phyloP scores from a whole-genome alignment of 148 eudicot genomes.

The Nyssa sinensis region DNA sequence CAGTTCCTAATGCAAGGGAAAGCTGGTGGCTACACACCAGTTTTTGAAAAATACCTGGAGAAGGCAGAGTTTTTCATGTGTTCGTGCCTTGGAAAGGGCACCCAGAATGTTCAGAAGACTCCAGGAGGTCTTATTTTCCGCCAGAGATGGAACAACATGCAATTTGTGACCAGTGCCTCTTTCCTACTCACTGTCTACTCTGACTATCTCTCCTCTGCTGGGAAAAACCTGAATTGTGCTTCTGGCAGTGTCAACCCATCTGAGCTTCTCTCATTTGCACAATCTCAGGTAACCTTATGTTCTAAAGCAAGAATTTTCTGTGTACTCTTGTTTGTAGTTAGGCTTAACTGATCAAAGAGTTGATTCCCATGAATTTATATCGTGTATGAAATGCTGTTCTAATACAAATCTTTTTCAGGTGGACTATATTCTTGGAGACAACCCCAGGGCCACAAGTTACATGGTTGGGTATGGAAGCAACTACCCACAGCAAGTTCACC shows the following conservation, averaged over 20 bases:
- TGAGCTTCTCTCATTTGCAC: conserved; percentile 69
- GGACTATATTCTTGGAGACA: conserved; percentile 97
- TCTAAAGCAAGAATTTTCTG: too few species aligned
- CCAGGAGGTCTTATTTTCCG: conserved; percentile 91
- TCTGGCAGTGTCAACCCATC: conserved; percentile 51
- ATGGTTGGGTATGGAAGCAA: conserved; percentile 98
- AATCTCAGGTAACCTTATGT: conserved; percentile 65
- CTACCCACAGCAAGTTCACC: conserved; percentile 89
- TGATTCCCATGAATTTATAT: neutral
- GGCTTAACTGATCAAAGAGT: neutral
- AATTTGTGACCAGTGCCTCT: conserved; percentile 92
- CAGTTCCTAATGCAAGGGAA: conserved; percentile 90
- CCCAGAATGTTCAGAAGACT: conserved; percentile 70
- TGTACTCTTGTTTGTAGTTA: too few species aligned
- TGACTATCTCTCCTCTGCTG: conserved; percentile 79
- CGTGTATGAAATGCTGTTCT: too few species aligned
- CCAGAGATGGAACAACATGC: conserved; percentile 97
- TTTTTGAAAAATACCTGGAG: conserved; percentile 64
- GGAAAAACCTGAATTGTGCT: conserved; percentile 51
- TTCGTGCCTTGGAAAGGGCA: conserved; percentile 85
- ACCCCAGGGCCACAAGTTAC: conserved; percentile 98
- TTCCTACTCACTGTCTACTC: conserved; percentile 86
- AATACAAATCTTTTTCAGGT: conserved; percentile 36
- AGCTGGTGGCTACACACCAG: conserved; percentile 51
- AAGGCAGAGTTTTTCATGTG: conserved; percentile 95